A percentile compares a stretch with the other conserved stretches of the same genome.
phyloP scores from a whole-genome alignment of 768 basidiomycete genomes.

The Leccinellum luteum region DNA sequence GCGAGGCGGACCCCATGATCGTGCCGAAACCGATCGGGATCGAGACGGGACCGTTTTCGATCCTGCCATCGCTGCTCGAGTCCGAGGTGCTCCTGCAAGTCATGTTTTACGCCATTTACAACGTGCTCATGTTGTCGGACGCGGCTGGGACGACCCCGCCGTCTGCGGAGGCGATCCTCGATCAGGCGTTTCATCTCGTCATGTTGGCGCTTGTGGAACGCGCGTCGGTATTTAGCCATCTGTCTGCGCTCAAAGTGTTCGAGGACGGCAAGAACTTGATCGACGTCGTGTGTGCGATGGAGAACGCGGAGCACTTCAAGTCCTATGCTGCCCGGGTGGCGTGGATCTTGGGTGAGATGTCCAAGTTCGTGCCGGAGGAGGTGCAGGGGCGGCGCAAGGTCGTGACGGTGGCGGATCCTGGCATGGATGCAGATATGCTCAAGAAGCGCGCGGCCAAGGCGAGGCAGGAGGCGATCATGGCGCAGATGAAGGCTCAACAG shows the following conservation, averaged over 20 bases:
- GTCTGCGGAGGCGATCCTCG: conserved; percentile 86
- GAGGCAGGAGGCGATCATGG: conserved; percentile 92
- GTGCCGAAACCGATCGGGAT: conserved; percentile 71
- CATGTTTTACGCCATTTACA: conserved; percentile 78
- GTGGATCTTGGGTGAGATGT: conserved; percentile 72
- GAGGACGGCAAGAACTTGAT: conserved; percentile 61
- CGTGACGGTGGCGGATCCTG: conserved; percentile 33
- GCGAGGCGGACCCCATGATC: conserved; percentile 64
- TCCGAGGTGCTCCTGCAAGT: conserved; percentile 74
- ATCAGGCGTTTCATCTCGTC: conserved; percentile 81
- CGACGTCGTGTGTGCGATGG: conserved; percentile 72
- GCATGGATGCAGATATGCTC: conserved; percentile 57
- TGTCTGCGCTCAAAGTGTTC: conserved; percentile 54
- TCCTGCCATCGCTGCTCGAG: conserved; percentile 62
- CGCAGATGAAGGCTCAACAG: conserved; percentile 92
- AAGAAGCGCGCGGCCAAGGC: conserved; percentile 86
- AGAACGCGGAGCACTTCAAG: conserved; percentile 74
- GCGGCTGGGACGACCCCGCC: conserved; percentile 58
- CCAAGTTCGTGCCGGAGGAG: conserved; percentile 52
- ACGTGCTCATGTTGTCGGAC: conserved; percentile 67
- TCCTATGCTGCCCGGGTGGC: conserved; percentile 65
- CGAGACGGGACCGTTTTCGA: conserved; percentile 63
- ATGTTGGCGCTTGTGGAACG: conserved; percentile 84
- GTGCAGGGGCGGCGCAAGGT: conserved; percentile 50
- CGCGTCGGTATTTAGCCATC: conserved; percentile 55